phyloP scores from a whole-genome alignment of 192 early-diverging fungal species.

The Geranomyces variabilis region DNA sequence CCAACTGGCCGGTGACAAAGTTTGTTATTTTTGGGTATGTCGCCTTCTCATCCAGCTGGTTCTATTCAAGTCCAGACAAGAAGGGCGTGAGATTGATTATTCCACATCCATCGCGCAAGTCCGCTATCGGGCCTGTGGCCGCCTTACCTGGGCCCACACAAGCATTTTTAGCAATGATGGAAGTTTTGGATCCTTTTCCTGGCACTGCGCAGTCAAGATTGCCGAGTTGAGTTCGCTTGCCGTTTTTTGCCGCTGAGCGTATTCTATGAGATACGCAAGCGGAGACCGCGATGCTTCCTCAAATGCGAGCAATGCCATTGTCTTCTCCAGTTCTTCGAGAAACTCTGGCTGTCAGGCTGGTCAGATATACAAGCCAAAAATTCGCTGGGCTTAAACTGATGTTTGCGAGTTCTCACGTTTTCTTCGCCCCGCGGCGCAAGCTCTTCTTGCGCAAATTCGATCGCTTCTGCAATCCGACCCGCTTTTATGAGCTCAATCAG shows the following conservation, averaged over 20 bases:
- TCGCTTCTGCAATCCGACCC: constrained; percentile 77
- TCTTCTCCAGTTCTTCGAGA: constrained; percentile 89
- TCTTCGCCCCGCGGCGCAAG: constrained; percentile 97
- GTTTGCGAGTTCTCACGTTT: constrained; percentile 57
- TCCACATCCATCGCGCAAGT: not conserved
- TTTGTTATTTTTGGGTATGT: constrained; percentile 86
- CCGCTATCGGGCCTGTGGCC: not conserved
- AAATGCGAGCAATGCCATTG: constrained; percentile 97
- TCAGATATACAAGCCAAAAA: no score
- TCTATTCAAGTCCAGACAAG: constrained; percentile 39
- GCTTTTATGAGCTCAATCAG: constrained; percentile 92
- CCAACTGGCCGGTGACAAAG: constrained; percentile 77
- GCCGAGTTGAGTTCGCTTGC: constrained; percentile 95
- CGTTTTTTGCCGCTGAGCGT: constrained; percentile 86
- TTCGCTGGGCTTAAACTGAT: no score
- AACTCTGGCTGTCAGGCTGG: constrained; percentile 79
- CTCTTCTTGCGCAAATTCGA: constrained; percentile 97
- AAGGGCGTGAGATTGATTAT: no score
- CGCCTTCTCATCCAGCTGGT: constrained; percentile 83
- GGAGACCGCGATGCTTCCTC: constrained; percentile 71
- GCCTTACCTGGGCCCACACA: constrained; percentile 81
- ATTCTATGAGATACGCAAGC: constrained; percentile 83
- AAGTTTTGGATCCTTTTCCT: constrained; percentile 93
- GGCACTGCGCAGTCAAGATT: constrained; percentile 84
- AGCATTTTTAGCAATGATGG: constrained; percentile 88